Evolutionary conservation across 2,329 filamentous ascomycete genomes (phyloP), one percentile per base, ranked within the genome.

Genomic region (Aspergillus felis): DNA sequence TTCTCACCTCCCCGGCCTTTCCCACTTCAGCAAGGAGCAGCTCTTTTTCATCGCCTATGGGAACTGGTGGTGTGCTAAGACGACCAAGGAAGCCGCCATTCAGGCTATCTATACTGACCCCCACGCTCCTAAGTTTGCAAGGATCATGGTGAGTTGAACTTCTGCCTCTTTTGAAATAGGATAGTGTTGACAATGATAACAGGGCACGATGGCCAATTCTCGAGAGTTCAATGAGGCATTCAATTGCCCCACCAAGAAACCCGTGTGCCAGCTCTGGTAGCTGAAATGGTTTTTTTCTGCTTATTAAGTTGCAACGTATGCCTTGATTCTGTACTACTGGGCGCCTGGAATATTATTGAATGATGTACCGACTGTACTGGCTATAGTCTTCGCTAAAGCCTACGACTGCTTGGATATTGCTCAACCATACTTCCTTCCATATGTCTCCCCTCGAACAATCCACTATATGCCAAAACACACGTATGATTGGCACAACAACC

Each of bases 191-290:
- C 24, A 38, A 50, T 25, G 10, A 25, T 51, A 2, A 24, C 64
- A 81, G 62, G 85, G 87, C 3, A 86, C 86, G 0, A 83, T 87
- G 75, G 81, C 82, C 0, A 90, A 91, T 66, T 88, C 86, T 29
- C 78, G 80, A 28, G 85, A 84, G 20, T 91, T 91, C 67, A 81
- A 79, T 57, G 83, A 89, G 69, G 84, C 83, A 9, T 91, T 90
- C 70, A 76, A 83, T 50, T 91, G 88, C 67, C 79, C 83, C 17
- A 76, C 76, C 2, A 87, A 85, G 75, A 80, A 89, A 68, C 87
- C 87, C 0, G 83, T 81, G 32, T 91, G 87, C 70, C 83, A 90
- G 73, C 74, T 91, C 57, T 90, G 87, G 87, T 91, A 80, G 65
- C 29, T 53, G 38, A 29, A 27, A 14, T 38, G 32, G 32, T 7